phyloP scores from a whole-genome alignment of 805 yeast species.

The Kuraishia ogatae region DNA sequence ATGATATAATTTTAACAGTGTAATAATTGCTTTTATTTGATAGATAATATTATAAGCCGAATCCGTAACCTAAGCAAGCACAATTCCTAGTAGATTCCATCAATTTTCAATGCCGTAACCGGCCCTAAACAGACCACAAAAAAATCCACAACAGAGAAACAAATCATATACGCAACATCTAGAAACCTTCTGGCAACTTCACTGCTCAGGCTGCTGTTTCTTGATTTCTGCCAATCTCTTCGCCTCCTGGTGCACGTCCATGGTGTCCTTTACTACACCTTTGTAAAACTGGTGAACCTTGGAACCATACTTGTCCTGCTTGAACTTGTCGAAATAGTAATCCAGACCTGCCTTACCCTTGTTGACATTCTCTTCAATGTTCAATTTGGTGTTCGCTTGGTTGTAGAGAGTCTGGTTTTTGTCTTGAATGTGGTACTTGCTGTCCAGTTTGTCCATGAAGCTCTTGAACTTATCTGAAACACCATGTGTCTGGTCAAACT shows the following conservation, averaged over 20 bases:
- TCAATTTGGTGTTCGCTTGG: conserved; percentile 31
- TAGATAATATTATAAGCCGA: neutral
- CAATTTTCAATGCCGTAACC: too few relatives aligned
- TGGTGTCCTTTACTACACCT: conserved; percentile 43
- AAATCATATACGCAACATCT: too few relatives aligned
- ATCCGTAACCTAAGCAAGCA: neutral
- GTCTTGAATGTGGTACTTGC: conserved; percentile 51
- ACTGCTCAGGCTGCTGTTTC: conserved; percentile 18
- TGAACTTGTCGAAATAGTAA: conserved; percentile 38
- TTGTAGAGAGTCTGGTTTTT: conserved; percentile 28
- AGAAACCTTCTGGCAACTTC: neutral
- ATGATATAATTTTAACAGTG: neutral
- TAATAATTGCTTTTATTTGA: neutral
- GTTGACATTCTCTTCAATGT: conserved; percentile 29
- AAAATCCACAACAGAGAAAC: neutral
- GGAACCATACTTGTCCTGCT: conserved; percentile 41
- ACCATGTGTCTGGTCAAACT: conserved; percentile 59
- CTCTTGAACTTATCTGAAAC: conserved; percentile 43
- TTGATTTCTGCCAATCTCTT: conserved; percentile 57
- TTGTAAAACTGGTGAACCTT: conserved; percentile 55
- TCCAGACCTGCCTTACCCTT: conserved; percentile 27
- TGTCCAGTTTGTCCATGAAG: conserved; percentile 47
- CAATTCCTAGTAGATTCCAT: neutral
- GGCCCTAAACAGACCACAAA: neutral
- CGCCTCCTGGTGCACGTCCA: conserved; percentile 68